Percentiles rank a stretch among this genome's conserved stretches.
Evolutionary conservation across 108 stramenopile genomes (phyloP).

Genomic region (Phaeodactylum tricornutum): DNA sequence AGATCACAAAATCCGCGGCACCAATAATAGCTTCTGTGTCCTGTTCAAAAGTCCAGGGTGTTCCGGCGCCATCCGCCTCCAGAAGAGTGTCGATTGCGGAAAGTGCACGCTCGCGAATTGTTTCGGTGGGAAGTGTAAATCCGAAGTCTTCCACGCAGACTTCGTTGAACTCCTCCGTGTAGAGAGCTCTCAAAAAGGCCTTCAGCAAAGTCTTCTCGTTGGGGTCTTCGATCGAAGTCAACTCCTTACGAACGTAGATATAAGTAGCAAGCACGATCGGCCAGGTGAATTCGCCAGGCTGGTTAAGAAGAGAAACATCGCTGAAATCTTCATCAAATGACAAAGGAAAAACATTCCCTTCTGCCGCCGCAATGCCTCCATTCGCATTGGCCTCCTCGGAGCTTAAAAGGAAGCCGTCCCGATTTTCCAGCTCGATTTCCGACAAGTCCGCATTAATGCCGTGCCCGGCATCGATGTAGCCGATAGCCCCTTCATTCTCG

Average conservation of each 20-base stretch:
- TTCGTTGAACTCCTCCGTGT: slow-evolving; percentile 20
- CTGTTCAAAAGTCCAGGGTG: slow-evolving; percentile 22
- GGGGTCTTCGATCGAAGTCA: slow-evolving; percentile 26
- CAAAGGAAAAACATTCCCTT: slow-evolving; percentile 27
- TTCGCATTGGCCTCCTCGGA: slow-evolving; percentile 32
- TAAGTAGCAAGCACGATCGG: slow-evolving; percentile 77
- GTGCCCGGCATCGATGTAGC: slow-evolving; percentile 80
- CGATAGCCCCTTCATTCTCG: slow-evolving; percentile 54
- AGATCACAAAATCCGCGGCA: slow-evolving; percentile 27
- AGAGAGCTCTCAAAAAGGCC: slow-evolving; percentile 42
- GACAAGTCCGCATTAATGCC: slow-evolving; percentile 49
- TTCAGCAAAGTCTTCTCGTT: slow-evolving; percentile 28
- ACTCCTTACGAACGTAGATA: slow-evolving; percentile 65
- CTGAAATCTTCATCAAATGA: slow-evolving; percentile 47
- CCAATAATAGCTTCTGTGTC: slow-evolving; percentile 17
- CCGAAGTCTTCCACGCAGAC: slow-evolving; percentile 33
- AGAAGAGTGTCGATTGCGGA: slow-evolving; percentile 19
- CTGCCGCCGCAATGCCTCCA: slow-evolving; percentile 49
- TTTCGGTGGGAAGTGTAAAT: slow-evolving; percentile 23
- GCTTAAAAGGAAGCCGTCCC: slow-evolving; percentile 42
- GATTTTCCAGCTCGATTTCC: slow-evolving; percentile 65
- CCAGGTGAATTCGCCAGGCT: slow-evolving; percentile 52
- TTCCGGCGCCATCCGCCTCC: not conserved
- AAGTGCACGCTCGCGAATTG: slow-evolving; percentile 17
- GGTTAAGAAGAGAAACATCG: slow-evolving; percentile 32